phyloP scores from a whole-genome alignment of 1,139 yeast species.

The Kurtzmaniella quercitrusa region DNA sequence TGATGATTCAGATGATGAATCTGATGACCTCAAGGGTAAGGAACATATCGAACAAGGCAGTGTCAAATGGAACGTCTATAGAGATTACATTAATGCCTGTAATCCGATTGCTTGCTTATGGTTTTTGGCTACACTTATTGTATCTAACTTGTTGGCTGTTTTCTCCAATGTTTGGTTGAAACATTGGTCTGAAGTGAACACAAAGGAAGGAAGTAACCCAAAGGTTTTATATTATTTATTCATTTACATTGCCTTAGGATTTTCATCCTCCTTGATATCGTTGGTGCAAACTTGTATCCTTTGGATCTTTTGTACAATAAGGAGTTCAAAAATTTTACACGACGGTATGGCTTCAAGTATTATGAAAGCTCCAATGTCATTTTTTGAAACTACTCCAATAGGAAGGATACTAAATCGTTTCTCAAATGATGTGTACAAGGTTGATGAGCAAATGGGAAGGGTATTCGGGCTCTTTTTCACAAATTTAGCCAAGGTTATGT shows the following conservation, averaged over 20 bases:
- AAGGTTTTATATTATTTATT: constrained; percentile 18
- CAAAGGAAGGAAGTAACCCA: constrained; percentile 20
- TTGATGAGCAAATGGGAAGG: constrained; percentile 18
- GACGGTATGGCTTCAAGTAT: constrained; percentile 22
- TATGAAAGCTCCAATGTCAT: constrained; percentile 25
- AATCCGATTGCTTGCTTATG: constrained; percentile 16
- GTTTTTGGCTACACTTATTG: constrained; percentile 8
- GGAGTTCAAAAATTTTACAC: constrained; percentile 21
- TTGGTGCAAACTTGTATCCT: constrained; percentile 4
- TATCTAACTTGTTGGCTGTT: constrained; percentile 10
- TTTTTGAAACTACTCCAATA: constrained; percentile 27
- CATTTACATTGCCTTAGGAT: constrained; percentile 28
- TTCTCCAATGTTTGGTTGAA: constrained; percentile 43
- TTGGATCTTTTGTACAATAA: constrained; percentile 17
- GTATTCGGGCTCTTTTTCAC: constrained; percentile 6
- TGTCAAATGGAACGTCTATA: constrained; percentile 22
- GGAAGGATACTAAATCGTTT: constrained; percentile 43
- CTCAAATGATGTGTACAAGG: constrained; percentile 55
- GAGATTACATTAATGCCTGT: constrained; percentile 21
- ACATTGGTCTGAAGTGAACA: constrained; percentile 52
- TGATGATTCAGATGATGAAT: constrained; percentile 1
- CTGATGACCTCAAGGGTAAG: constrained; percentile 10
- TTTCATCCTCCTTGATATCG: constrained; percentile 12
- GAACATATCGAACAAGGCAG: constrained; percentile 15
- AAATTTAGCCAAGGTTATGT: constrained; percentile 5